Conservation (phyloP, 1,284 basidiomycete genomes). For the Trichosporon sp. region DNA sequence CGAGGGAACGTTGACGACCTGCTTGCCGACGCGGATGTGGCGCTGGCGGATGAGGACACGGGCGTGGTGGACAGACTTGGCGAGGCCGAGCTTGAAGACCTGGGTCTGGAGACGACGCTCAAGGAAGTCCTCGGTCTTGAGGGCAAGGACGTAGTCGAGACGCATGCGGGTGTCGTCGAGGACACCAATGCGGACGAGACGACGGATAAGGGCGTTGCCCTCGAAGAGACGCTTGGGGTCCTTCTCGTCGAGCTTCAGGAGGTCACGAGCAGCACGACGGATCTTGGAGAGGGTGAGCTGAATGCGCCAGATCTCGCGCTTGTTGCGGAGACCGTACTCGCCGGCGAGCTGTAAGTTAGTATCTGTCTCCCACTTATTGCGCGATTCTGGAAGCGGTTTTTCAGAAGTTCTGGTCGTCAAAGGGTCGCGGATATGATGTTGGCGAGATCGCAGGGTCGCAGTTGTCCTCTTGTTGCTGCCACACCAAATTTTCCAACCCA, state of each 20-base stretch:
- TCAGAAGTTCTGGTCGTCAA: slow-evolving; percentile 5
- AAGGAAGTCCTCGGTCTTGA: slow-evolving; percentile 99
- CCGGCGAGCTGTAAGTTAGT: slow-evolving; percentile 76
- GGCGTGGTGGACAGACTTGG: slow-evolving; percentile 98
- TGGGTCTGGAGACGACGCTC: slow-evolving; percentile 98
- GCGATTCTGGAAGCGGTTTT: background rate
- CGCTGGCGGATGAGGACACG: slow-evolving; percentile 96
- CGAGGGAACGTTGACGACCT: slow-evolving; percentile 98
- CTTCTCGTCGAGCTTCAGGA: slow-evolving; percentile 99
- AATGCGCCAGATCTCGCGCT: slow-evolving; percentile 99
- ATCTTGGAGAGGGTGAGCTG: slow-evolving; percentile 97
- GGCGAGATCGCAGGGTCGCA: background rate
- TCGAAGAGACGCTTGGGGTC: slow-evolving; percentile 99
- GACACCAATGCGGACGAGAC: slow-evolving; percentile 98
- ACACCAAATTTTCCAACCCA: background rate
- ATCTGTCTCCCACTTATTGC: background rate
- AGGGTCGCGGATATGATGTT: background rate
- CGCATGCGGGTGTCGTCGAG: slow-evolving; percentile 99
- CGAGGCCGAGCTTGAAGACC: slow-evolving; percentile 94
- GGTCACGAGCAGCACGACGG: slow-evolving; percentile 99
- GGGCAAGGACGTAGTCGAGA: slow-evolving; percentile 98
- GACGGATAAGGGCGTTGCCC: slow-evolving; percentile 95
- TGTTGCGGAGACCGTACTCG: slow-evolving; percentile 99
- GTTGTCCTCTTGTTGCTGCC: background rate
- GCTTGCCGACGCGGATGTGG: slow-evolving; percentile 84